phyloP scores from a whole-genome alignment of 257 asterid genomes.

The Petunia secreta region DNA sequence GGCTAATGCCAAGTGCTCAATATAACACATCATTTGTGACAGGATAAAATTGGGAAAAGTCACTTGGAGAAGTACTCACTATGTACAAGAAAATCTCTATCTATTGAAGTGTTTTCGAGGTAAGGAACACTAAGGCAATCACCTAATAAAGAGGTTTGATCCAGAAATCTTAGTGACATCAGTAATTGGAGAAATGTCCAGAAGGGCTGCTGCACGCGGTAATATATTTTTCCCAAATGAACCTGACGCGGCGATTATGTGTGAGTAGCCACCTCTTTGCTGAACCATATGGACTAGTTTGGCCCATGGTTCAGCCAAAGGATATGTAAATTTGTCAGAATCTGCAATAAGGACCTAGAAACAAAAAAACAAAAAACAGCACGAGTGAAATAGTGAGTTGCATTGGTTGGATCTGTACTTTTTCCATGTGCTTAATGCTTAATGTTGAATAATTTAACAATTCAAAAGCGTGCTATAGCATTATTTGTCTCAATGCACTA shows the following conservation, averaged over 20 bases:
- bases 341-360: conserved; percentile 87
- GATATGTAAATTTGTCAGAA: conserved; percentile 70
- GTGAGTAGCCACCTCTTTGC: conserved; percentile 76
- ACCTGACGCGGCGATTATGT: conserved; percentile 77
- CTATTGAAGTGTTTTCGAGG: background rate
- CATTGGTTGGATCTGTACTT: background rate
- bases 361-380: background rate
- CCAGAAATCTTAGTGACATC: conserved; percentile 72
- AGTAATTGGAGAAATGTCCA: conserved; percentile 93
- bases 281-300: conserved; percentile 75
- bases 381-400: background rate
- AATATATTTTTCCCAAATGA: conserved; percentile 92
- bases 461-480: conserved; percentile 3
- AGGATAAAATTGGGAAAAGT: background rate
- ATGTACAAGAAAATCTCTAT: background rate
- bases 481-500: background rate
- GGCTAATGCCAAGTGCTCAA: background rate
- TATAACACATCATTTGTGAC: background rate
- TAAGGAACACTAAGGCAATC: conserved; percentile 24
- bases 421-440: background rate
- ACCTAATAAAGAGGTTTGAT: conserved; percentile 83
- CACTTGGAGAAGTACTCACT: background rate
- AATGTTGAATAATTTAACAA: background rate
- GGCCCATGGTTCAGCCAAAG: conserved; percentile 97
- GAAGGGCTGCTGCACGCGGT: conserved; percentile 97